Evolutionary conservation across 2,329 filamentous ascomycete genomes (phyloP), one percentile per base, ranked within the genome.

Genomic region (Ophiostoma himal-ulmi): DNA sequence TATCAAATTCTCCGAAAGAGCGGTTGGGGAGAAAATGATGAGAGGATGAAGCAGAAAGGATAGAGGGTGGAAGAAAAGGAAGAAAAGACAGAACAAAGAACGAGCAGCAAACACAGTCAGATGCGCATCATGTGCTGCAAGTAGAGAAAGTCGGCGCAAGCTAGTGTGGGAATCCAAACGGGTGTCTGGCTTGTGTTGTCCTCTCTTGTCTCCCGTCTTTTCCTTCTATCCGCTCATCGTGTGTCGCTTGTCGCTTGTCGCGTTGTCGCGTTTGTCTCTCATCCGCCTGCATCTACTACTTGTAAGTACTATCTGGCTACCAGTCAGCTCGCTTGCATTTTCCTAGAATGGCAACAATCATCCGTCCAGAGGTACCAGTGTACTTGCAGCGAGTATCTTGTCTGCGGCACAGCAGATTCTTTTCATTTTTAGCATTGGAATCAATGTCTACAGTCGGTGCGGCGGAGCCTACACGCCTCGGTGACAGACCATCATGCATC

Each of bases 321-420:
- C 57, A 20, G 26, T 34, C 57, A 62, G 57, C 57, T 62, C 57
- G 57, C 57, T 62, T 62, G 14, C 13, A 26, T 34, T 62, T 62
- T 62, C 57, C 57, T 62, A 62, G 57, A 30, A 26, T 17, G 26
- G 57, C 57, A 62, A 62, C 4, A 26, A 57, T 57, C 52, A n/a
- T 26, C 22, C 52, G 52, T n/a, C n/a, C 52, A 10, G 52, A 57
- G 22, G 11, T 26, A 60, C 5, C 3, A 10, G 54, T 60, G 54
- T 60, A 60, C 54, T 57, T 57, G 52, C 44, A 20, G 2, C 44
- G 44, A 48, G 44, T 14, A 44, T 54, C 6, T 22, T 17, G 44
- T 57, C 20, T 62, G 57, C 57, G 57, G 57, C 57, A 62, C 57
- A 62, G 52, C 52, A 48, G 5, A 7, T 8, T 48, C 44, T n/a